Conservation (phyloP, 2,329 filamentous ascomycete species). For the Hypoxylon sp. region DNA sequence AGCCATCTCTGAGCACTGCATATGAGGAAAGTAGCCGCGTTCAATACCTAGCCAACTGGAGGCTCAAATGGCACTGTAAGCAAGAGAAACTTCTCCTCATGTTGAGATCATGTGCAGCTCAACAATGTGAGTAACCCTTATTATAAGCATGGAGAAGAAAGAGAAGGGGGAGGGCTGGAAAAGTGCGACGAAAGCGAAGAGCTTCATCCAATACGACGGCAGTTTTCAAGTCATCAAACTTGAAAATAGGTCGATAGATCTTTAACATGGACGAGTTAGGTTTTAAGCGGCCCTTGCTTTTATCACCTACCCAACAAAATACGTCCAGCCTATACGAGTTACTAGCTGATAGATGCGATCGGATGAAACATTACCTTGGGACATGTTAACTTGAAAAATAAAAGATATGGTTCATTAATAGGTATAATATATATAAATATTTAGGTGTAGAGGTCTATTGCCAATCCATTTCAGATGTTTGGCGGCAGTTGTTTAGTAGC, state of each 20-base stretch:
- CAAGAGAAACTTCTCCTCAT: background rate
- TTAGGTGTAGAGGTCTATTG: background rate
- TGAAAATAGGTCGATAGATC: background rate
- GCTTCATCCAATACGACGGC: background rate
- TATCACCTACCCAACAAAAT: background rate
- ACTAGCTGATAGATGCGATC: background rate
- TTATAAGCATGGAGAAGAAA: background rate
- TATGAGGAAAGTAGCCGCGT: slow-evolving; percentile 77
- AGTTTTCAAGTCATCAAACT: background rate
- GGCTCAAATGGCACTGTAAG: background rate
- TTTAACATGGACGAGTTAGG: background rate
- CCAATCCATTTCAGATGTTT: background rate
- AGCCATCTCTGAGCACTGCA: slow-evolving; percentile 79
- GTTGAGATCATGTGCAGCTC: background rate
- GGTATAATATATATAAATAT: too few relatives aligned
- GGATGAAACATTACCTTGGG: background rate
- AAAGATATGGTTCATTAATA: background rate
- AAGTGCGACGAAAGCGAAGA: background rate
- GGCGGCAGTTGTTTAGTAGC: background rate
- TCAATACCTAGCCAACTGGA: slow-evolving; percentile 57
- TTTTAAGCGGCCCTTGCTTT: background rate
- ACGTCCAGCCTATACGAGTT: background rate
- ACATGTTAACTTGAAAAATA: background rate
- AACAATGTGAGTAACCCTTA: background rate
- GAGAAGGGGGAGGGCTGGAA: background rate